These are phyloP conservation scores for Neofusicoccum cordaticola DNA, from an alignment of 2,329 filamentous ascomycete species.

Conservation along the genomic window DNA sequence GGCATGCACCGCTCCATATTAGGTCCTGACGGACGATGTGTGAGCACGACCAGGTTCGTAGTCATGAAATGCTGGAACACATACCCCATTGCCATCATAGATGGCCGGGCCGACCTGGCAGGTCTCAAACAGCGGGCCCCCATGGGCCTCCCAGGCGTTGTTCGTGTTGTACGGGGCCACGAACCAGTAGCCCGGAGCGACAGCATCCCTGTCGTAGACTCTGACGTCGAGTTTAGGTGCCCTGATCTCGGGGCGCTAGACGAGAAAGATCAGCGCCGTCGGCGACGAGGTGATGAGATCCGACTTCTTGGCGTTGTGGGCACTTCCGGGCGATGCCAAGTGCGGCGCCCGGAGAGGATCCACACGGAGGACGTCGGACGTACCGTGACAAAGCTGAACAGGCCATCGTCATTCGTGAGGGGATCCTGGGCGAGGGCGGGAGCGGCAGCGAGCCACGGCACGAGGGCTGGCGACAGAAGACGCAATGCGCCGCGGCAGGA, in stretches of 20 bases:
- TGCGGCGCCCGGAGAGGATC: neutral
- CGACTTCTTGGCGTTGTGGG: neutral
- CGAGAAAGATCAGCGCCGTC: slow-evolving; percentile 6
- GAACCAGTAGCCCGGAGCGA: slow-evolving; percentile 46
- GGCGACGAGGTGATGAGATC: neutral
- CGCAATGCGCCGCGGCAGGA: neutral
- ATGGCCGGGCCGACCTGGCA: slow-evolving; percentile 28
- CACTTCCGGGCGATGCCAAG: neutral
- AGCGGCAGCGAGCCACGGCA: neutral
- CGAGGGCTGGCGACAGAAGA: neutral
- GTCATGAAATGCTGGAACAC: slow-evolving; percentile 45
- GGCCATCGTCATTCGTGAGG: neutral
- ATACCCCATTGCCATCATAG: slow-evolving; percentile 36
- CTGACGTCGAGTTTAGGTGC: slow-evolving; percentile 16
- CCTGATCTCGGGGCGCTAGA: slow-evolving; percentile 16
- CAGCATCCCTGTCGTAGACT: slow-evolving; percentile 12
- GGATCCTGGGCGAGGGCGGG: slow-evolving; percentile 7
- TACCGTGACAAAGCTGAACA: slow-evolving; percentile 14
- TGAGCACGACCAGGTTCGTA: neutral
- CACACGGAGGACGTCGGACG: neutral
- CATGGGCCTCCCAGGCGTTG: slow-evolving; percentile 8
- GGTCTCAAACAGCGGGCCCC: slow-evolving; percentile 1
- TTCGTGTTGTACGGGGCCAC: slow-evolving; percentile 43
- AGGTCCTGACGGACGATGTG: slow-evolving; percentile 32
- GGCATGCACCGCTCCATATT: slow-evolving; percentile 50